Conservation (phyloP, 306 rosid genomes). For the Ammopiptanthus mongolicus region DNA sequence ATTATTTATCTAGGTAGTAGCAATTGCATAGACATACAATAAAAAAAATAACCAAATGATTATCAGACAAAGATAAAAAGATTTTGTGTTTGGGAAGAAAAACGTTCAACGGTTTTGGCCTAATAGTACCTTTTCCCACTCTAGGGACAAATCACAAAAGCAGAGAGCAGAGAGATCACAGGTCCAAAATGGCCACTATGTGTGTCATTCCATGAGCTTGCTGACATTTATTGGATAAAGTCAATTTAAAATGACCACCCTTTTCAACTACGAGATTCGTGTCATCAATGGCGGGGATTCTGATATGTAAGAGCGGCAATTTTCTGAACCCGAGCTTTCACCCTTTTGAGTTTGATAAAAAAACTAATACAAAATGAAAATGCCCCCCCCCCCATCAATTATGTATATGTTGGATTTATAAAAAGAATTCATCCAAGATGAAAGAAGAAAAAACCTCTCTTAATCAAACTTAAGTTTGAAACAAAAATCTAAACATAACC, state of each 20-base stretch:
- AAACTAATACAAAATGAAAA: slow-evolving; percentile 1
- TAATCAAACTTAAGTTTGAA: too few relatives aligned
- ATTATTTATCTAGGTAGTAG: slow-evolving; percentile 5
- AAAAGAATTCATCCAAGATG: too few relatives aligned
- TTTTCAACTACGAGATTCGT: not conserved
- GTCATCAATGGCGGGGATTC: slow-evolving; percentile 1
- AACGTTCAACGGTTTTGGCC: not conserved
- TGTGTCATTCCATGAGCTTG: not conserved
- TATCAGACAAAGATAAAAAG: slow-evolving; percentile 9
- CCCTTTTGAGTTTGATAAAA: not conserved
- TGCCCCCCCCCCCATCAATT: not conserved
- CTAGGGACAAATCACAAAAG: slow-evolving; percentile 12
- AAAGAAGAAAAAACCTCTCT: too few relatives aligned
- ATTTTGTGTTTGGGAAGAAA: slow-evolving; percentile 10
- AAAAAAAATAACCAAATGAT: slow-evolving; percentile 14
- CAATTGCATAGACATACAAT: slow-evolving; percentile 17
- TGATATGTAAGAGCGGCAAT: not conserved
- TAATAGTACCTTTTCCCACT: not conserved
- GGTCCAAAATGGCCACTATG: not conserved
- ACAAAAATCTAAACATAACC: too few relatives aligned
- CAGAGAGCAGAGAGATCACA: not conserved
- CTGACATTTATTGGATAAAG: slow-evolving; percentile 3
- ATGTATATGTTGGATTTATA: too few relatives aligned
- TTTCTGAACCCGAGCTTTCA: not conserved
- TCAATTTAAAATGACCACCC: not conserved